phyloP scores from a whole-genome alignment of 1,139 yeast genomes.

The Geotrichum phurueaensis region DNA sequence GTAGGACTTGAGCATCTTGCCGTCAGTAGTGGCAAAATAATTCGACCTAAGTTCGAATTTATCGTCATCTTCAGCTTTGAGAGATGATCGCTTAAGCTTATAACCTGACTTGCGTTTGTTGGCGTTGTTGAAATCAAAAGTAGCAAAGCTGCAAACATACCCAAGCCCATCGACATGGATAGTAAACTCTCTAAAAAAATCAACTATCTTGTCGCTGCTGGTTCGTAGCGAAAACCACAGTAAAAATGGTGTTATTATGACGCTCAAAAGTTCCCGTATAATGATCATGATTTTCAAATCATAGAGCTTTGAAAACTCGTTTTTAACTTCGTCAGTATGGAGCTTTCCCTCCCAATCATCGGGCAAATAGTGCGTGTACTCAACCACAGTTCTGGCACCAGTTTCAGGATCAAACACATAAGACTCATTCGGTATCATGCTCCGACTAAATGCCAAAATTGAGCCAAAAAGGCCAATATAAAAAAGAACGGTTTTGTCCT shows the following conservation, averaged over 20 bases:
- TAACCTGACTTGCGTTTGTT: conserved; percentile 40
- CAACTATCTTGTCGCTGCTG: conserved; percentile 68
- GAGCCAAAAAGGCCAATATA: conserved; percentile 85
- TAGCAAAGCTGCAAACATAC: conserved; percentile 88
- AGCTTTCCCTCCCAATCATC: conserved; percentile 75
- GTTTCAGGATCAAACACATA: conserved; percentile 87
- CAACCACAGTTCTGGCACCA: conserved; percentile 67
- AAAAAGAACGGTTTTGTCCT: conserved; percentile 73
- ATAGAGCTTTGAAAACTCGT: conserved; percentile 73
- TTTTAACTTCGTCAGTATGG: conserved; percentile 77
- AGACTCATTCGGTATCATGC: conserved; percentile 51
- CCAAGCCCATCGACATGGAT: conserved; percentile 93
- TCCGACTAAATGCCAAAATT: conserved; percentile 64
- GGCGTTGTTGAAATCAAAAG: conserved; percentile 70
- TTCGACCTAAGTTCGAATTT: conserved; percentile 29
- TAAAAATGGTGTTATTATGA: conserved; percentile 79
- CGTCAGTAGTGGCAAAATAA: conserved; percentile 55
- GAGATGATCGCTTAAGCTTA: conserved; percentile 21
- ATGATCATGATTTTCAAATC: conserved; percentile 69
- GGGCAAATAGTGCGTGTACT: conserved; percentile 87
- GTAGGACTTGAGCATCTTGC: conserved; percentile 88
- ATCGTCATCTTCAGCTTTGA: conserved; percentile 18
- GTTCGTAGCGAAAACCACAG: conserved; percentile 77
- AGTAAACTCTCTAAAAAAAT: conserved; percentile 82
- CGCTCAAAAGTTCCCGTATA: conserved; percentile 70